Conservation (phyloP, 2,329 filamentous ascomycete species). For the Fusarium udum region DNA sequence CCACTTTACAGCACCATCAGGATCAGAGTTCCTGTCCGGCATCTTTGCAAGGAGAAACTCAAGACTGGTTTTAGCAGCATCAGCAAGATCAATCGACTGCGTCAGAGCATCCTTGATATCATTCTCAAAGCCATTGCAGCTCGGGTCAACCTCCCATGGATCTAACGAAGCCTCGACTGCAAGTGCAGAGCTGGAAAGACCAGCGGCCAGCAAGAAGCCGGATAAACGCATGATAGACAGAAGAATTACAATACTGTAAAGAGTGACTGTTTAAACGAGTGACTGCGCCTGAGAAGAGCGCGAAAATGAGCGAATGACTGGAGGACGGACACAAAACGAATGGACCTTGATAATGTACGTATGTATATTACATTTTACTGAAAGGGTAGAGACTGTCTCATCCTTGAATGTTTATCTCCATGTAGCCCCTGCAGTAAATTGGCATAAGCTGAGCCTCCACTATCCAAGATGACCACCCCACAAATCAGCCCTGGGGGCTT, state of each 20-base stretch:
- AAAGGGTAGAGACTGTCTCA: not conserved
- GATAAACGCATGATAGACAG: not conserved
- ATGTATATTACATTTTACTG: not conserved
- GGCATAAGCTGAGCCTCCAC: slow-evolving; percentile 1
- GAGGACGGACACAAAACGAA: not conserved
- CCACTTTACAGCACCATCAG: not conserved
- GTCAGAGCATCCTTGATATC: slow-evolving; percentile 4
- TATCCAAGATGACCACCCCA: not conserved
- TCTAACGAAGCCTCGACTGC: not conserved
- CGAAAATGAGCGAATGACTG: slow-evolving; percentile 2
- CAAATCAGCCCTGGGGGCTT: not conserved
- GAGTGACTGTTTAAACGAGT: slow-evolving; percentile 1
- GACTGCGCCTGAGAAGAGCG: not conserved
- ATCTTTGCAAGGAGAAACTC: not conserved
- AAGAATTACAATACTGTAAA: not conserved
- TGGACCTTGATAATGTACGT: not conserved
- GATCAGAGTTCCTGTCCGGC: not conserved
- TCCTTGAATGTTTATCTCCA: not conserved
- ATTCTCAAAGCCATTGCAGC: slow-evolving; percentile 2
- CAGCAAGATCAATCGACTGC: slow-evolving; percentile 3
- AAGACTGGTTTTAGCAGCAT: not conserved
- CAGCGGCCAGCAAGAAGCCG: not conserved
- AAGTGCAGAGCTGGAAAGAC: not conserved
- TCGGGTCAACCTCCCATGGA: slow-evolving; percentile 2
- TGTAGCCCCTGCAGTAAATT: slow-evolving; percentile 12